These are phyloP conservation scores for Dictyostelium citrinum DNA, from an alignment of 78 protist species.

Conservation along the genomic window DNA sequence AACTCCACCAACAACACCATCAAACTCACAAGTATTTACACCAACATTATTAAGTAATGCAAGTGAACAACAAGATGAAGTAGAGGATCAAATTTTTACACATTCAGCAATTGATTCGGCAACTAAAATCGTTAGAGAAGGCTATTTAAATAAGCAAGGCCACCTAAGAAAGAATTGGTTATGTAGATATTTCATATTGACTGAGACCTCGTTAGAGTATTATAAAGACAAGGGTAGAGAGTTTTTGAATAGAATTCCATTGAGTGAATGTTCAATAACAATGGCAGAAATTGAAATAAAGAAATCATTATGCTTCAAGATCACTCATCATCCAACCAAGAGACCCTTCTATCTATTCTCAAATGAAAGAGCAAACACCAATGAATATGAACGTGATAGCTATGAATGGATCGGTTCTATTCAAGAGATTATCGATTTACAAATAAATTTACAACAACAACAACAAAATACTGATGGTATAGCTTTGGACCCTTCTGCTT, in stretches of 20 bases:
- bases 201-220: slow-evolving; percentile 39
- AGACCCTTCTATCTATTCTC: slow-evolving; percentile 42
- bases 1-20: neutral
- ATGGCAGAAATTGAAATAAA: slow-evolving; percentile 71
- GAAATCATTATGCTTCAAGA: slow-evolving; percentile 51
- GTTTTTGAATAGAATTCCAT: slow-evolving; percentile 34
- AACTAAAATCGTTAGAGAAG: slow-evolving; percentile 30
- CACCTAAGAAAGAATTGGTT: slow-evolving; percentile 76
- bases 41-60: neutral
- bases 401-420: slow-evolving; percentile 74
- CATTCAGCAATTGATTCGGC: neutral
- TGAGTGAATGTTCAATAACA: slow-evolving; percentile 14
- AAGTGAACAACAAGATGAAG: slow-evolving; percentile 8
- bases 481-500: neutral
- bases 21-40: neutral
- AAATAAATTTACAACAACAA: neutral
- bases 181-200: slow-evolving; percentile 54
- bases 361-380: neutral
- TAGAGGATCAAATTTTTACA: slow-evolving; percentile 2
- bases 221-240: slow-evolving; percentile 21
- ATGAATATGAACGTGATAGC: slow-evolving; percentile 35
- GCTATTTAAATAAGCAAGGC: slow-evolving; percentile 68
- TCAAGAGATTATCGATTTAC: slow-evolving; percentile 54
- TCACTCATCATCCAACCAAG: slow-evolving; percentile 19
- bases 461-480: neutral